These are phyloP conservation scores for Triangularia setosa DNA, from an alignment of 2,329 filamentous ascomycete species.

Conservation along the genomic window DNA sequence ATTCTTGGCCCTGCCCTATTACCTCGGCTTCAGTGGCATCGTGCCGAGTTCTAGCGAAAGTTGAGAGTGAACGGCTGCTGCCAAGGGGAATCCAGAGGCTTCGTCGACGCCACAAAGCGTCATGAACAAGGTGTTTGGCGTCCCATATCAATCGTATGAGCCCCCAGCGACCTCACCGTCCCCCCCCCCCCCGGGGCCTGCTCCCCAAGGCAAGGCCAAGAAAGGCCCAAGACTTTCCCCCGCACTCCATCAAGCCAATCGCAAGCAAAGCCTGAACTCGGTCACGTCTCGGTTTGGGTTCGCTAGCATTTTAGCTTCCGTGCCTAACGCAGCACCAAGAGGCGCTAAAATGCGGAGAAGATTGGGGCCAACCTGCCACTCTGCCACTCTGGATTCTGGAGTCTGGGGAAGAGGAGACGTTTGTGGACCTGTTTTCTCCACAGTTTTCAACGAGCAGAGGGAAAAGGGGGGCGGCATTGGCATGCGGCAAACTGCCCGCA, in stretches of 20 bases:
- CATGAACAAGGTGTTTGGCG: slow-evolving; percentile 1
- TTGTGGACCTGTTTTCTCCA: background rate
- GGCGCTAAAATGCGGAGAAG: slow-evolving; percentile 11
- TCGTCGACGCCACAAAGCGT: slow-evolving; percentile 10
- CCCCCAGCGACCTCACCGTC: background rate
- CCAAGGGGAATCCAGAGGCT: background rate
- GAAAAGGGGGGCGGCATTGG: background rate
- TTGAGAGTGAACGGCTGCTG: slow-evolving; percentile 2
- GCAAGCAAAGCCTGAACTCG: slow-evolving; percentile 16
- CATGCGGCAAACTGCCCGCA: background rate
- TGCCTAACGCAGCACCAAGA: background rate
- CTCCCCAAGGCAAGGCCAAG: background rate
- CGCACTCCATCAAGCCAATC: slow-evolving; percentile 12
- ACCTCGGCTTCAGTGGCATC: slow-evolving; percentile 10
- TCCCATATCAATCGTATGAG: background rate
- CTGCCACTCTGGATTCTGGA: background rate
- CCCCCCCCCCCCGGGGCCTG: background rate
- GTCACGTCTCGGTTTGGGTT: slow-evolving; percentile 7
- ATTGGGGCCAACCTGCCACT: background rate
- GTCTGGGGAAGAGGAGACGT: background rate
- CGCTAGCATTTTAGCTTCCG: slow-evolving; percentile 1
- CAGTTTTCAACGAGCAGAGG: background rate
- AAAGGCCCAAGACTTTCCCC: slow-evolving; percentile 10
- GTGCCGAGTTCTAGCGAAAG: background rate
- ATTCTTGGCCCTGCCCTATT: slow-evolving; percentile 2